Base-by-base conservation (phyloP, 257 asterid species). In the Solanum sejunctum region DNA sequence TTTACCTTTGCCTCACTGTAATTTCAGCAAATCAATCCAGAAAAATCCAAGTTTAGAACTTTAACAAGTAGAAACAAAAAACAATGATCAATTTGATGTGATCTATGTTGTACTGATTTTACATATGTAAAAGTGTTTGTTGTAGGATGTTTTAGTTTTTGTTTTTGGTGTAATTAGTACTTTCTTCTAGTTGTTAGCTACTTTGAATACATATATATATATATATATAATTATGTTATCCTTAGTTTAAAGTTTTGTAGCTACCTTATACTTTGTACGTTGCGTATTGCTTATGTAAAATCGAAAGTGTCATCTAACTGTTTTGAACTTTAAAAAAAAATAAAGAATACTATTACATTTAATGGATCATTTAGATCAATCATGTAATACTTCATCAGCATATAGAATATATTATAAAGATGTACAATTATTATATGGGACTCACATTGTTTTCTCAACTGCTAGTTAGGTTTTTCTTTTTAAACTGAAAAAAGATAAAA, bases 11-110 rank as follows among this genome's bases (percentile, higher is more conserved):
- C 43, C 95, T 94, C 61, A 87, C 93, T 0, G 45, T 91, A 56
- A 51, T 87, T 3, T 89, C 95, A 0, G 97, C 96, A 0, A 81
- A 90, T 85, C 89, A 61, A 80, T 92, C 97, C 0, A 90, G 93
- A 71, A 80, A 84, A 12, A 67, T 86, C 87, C 66, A 73, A 12
- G 75, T 77, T 73, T 86, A 51, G 79, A 15, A 77, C 54, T 70
- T 70, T 7, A n/a, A 61, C 36, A 21, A 39, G 54, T 39, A 70
- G 16, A 39, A 39, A 39, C 78, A 36, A 69, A 69, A 69, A 20
- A n/a, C 10, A 58, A 58, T 15, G 7, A 66, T 28, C 21, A 16
- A 66, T 63, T 5, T 23, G 17, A 63, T 63, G 23, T 67, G 47
- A 32, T 67, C 20, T 7, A 32, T 67, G 12, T 28, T 66, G n/a